Base-by-base conservation (phyloP, 257 asterid species). In the Thymus quinquecostatus region DNA sequence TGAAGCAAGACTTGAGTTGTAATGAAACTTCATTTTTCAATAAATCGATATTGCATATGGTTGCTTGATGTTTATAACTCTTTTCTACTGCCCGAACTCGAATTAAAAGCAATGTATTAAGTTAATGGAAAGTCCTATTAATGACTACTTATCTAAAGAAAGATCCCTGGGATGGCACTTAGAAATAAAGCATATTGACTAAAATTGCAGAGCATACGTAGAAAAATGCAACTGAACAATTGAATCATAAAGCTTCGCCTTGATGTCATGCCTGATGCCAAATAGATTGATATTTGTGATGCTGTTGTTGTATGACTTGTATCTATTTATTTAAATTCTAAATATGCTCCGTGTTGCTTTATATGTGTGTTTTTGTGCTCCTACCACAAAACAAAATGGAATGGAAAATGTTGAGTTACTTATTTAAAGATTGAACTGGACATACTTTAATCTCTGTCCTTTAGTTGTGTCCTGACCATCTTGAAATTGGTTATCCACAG, bases 401-500 rank as follows among this genome's bases (percentile, higher is more conserved):
- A 12, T 21, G 2, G 32, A 29, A 29, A 40, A 21, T 27, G 36
- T 27, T 28, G 8, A 5, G 2, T 0, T 64, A 47, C 70, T 33
- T 57, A 27, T 30, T 53, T 80, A 68, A 43, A 8, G 43, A 40
- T 70, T 57, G 44, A 68, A 30, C 36, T 32, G 41, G 61, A 50
- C 74, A 57, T 75, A 50, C 49, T 71, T 71, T 14, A 40, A n/a
- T 50, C 38, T 75, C 50, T 29, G 43, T 48, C 66, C 9, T 75
- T 57, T 56, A 43, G 58, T 58, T 60, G 56, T 29, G 60, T 67
- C 64, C 50, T 78, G 76, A 84, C 74, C 43, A 62, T 74, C 45
- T 75, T 71, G 53, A 60, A 61, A 55, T 79, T 79, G 77, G 55
- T 71, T 59, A 60, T 66, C 21, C 72, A 73, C 97, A 95, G 99